Percentiles rank a stretch among this genome's conserved stretches.
These are phyloP conservation scores for Hexamita inflata DNA, from an alignment of 208 protist species.

Conservation along the genomic window DNA sequence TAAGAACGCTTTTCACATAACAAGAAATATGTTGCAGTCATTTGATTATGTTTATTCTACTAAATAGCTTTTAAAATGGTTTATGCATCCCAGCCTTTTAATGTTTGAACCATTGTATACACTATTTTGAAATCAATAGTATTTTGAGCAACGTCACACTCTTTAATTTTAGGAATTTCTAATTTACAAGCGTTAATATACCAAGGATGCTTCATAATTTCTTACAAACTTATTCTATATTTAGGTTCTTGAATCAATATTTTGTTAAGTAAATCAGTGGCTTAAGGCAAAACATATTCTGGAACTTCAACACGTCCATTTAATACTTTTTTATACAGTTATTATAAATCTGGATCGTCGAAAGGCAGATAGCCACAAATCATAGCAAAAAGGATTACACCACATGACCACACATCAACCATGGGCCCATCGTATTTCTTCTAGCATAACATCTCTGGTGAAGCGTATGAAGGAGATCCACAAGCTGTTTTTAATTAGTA, in stretches of 20 bases:
- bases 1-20: too few species aligned
- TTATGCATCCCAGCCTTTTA: background rate
- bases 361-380: conserved; percentile 72
- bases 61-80: conserved; percentile 22
- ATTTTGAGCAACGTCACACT: too few species aligned
- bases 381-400: conserved; percentile 74
- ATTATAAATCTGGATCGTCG: conserved; percentile 65
- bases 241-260: conserved; percentile 57
- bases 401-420: conserved; percentile 75
- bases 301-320: conserved; percentile 56
- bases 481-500: conserved; percentile 62
- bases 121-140: background rate
- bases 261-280: conserved; percentile 47
- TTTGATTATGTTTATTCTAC: conserved; percentile 30
- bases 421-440: conserved; percentile 67
- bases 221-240: conserved; percentile 52
- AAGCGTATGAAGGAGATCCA: conserved; percentile 74
- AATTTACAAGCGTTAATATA: conserved; percentile 23
- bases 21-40: conserved; percentile 37
- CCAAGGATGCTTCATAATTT: conserved; percentile 53
- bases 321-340: conserved; percentile 69
- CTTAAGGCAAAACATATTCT: conserved; percentile 12
- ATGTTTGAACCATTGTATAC: conserved; percentile 4
- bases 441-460: conserved; percentile 70
- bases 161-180: background rate